These are phyloP conservation scores for Lactarius vividus DNA, from an alignment of 768 basidiomycete species.

Conservation along the genomic window DNA sequence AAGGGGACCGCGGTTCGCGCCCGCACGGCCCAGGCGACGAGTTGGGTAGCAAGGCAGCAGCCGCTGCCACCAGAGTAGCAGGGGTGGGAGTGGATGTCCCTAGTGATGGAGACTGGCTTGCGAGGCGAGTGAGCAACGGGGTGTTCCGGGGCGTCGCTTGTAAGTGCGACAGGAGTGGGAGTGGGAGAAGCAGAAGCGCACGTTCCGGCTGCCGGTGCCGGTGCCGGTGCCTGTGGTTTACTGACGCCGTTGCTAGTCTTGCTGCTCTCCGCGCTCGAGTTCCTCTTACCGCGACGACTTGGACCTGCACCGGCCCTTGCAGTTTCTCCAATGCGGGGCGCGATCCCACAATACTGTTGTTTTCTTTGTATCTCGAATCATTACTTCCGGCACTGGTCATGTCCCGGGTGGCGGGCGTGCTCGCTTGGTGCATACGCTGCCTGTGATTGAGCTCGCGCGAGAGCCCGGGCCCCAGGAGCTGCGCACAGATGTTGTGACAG, in stretches of 20 bases:
- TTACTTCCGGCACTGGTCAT: no score
- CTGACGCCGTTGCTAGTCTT: no score
- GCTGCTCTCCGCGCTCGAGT: no score
- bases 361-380: slow-evolving; percentile 32
- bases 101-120: background rate
- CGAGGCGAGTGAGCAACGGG: background rate
- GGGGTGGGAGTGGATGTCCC: background rate
- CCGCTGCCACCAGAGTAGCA: background rate
- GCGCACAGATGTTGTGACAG: slow-evolving; percentile 46
- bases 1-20: no score
- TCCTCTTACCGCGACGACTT: no score
- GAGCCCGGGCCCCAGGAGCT: no score
- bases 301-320: no score
- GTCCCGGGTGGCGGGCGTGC: slow-evolving; percentile 30
- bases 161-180: no score
- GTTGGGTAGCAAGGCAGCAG: background rate
- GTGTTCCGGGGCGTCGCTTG: slow-evolving; percentile 3
- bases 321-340: slow-evolving; percentile 25
- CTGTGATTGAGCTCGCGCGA: slow-evolving; percentile 26
- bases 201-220: background rate
- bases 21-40: slow-evolving; percentile 3
- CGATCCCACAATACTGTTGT: slow-evolving; percentile 36
- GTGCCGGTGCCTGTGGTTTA: background rate
- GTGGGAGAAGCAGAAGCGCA: background rate
- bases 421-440: slow-evolving; percentile 31